Percentiles rank a stretch among this genome's conserved stretches.
These are phyloP conservation scores for Eucalyptus virginea DNA, from an alignment of 345 rosid genomes.

Conservation along the genomic window DNA sequence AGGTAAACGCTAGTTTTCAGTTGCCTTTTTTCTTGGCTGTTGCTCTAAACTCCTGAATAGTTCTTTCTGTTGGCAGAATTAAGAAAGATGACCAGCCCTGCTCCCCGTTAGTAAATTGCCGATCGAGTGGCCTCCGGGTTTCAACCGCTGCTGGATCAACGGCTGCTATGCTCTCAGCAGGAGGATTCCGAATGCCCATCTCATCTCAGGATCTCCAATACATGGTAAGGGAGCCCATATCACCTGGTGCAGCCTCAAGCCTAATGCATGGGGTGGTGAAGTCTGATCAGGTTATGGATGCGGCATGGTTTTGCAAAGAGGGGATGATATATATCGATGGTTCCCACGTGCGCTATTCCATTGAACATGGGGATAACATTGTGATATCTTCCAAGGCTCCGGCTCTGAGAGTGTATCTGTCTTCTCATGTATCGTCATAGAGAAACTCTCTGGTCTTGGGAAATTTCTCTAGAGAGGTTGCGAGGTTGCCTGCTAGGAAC, in stretches of 20 bases:
- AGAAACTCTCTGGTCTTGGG: neutral
- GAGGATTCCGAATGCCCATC: conserved; percentile 71
- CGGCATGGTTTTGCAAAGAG: conserved; percentile 56
- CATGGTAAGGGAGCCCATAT: conserved; percentile 90
- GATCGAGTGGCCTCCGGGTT: conserved; percentile 88
- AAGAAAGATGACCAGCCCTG: conserved; percentile 20
- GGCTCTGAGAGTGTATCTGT: conserved; percentile 47
- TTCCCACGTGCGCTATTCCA: conserved; percentile 37
- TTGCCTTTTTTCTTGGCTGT: neutral
- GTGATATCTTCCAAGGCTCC: conserved; percentile 65
- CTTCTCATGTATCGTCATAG: conserved; percentile 5
- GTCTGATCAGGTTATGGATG: conserved; percentile 43
- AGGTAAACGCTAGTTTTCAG: neutral
- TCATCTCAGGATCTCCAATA: conserved; percentile 60
- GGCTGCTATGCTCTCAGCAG: conserved; percentile 89
- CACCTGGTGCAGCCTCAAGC: conserved; percentile 21
- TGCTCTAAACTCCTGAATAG: neutral
- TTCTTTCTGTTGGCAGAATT: conserved; percentile 26
- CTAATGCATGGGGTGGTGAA: conserved; percentile 60
- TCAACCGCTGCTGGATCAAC: conserved; percentile 92
- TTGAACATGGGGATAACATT: conserved; percentile 55
- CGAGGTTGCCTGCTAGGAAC: neutral
- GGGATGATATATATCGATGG: conserved; percentile 77
- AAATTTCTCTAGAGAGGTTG: neutral
- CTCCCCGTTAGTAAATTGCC: conserved; percentile 42